Conservation (phyloP, 2,329 filamentous ascomycete species). For the Cladorrhinum sp. region DNA sequence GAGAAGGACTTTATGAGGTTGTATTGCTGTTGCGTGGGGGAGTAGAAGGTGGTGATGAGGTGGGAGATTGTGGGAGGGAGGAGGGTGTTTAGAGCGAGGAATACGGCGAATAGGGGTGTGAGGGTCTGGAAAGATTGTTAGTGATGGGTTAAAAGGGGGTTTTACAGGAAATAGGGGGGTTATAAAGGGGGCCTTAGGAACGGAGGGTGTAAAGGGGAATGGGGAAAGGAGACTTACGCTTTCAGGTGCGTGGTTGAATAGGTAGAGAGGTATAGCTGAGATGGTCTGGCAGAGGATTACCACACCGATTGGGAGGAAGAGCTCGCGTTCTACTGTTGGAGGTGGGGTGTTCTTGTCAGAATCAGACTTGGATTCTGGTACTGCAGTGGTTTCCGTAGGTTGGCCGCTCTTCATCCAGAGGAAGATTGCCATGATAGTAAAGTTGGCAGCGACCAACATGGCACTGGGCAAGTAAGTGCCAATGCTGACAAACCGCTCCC, state of each 20-base stretch:
- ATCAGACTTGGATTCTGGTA: slow-evolving; percentile 28
- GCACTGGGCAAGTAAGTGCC: slow-evolving; percentile 95
- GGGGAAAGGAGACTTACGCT: slow-evolving; percentile 49
- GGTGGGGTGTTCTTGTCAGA: slow-evolving; percentile 25
- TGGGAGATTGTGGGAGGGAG: slow-evolving; percentile 58
- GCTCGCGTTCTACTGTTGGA: slow-evolving; percentile 53
- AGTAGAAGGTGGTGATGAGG: slow-evolving; percentile 49
- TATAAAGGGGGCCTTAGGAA: too few relatives aligned
- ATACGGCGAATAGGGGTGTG: slow-evolving; percentile 55
- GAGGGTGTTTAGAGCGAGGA: slow-evolving; percentile 52
- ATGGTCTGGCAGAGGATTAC: slow-evolving; percentile 72
- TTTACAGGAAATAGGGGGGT: too few relatives aligned
- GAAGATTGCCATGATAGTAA: slow-evolving; percentile 90
- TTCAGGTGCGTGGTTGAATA: slow-evolving; percentile 74
- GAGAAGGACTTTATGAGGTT: slow-evolving; percentile 85
- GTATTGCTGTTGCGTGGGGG: slow-evolving; percentile 65
- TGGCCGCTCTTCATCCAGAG: slow-evolving; percentile 89
- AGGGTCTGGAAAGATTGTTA: slow-evolving; percentile 48
- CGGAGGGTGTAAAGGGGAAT: background rate
- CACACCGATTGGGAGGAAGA: slow-evolving; percentile 70
- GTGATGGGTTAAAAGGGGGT: slow-evolving; percentile 2
- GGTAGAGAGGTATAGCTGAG: slow-evolving; percentile 75
- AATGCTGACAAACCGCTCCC: slow-evolving; percentile 93
- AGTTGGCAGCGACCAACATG: slow-evolving; percentile 94
- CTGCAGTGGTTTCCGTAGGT: slow-evolving; percentile 20